A percentile compares a stretch with the other conserved stretches of the same genome.
phyloP scores from a whole-genome alignment of 129 eudicot species.

The Saussurea involucrata region DNA sequence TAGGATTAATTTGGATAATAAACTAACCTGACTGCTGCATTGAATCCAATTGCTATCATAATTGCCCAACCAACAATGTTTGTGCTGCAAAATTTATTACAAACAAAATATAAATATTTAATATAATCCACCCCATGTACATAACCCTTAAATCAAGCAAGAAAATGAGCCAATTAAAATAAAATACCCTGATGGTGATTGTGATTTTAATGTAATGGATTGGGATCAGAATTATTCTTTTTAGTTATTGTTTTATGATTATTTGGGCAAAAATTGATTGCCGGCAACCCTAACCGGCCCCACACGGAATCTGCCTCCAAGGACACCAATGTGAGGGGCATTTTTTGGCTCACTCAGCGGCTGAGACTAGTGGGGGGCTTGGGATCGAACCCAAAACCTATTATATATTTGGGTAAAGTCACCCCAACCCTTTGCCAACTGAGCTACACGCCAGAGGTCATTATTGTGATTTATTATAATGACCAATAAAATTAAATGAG shows the following conservation, averaged over 20 bases:
- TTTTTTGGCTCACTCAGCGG: too few relatives aligned
- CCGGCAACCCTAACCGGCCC: too few relatives aligned
- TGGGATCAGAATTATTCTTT: background rate
- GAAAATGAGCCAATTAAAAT: background rate
- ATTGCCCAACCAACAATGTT: slow-evolving; percentile 50
- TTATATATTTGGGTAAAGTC: too few relatives aligned
- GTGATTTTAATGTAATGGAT: background rate
- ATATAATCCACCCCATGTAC: background rate
- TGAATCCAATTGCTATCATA: slow-evolving; percentile 51
- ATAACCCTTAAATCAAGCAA: background rate
- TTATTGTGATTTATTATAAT: background rate
- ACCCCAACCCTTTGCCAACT: too few relatives aligned
- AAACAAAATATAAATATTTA: background rate
- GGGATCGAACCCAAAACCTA: too few relatives aligned
- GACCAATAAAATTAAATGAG: background rate
- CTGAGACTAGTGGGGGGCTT: too few relatives aligned
- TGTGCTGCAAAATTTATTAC: slow-evolving; percentile 32
- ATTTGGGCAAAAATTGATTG: too few relatives aligned
- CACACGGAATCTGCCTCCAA: too few relatives aligned
- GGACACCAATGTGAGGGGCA: too few relatives aligned
- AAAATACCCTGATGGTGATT: background rate
- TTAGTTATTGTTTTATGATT: background rate
- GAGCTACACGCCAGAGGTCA: too few relatives aligned
- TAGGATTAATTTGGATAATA: background rate
- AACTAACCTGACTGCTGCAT: slow-evolving; percentile 48